Conservation (phyloP, 2,329 filamentous ascomycete species). For the Teratosphaeriaceae sp. region DNA sequence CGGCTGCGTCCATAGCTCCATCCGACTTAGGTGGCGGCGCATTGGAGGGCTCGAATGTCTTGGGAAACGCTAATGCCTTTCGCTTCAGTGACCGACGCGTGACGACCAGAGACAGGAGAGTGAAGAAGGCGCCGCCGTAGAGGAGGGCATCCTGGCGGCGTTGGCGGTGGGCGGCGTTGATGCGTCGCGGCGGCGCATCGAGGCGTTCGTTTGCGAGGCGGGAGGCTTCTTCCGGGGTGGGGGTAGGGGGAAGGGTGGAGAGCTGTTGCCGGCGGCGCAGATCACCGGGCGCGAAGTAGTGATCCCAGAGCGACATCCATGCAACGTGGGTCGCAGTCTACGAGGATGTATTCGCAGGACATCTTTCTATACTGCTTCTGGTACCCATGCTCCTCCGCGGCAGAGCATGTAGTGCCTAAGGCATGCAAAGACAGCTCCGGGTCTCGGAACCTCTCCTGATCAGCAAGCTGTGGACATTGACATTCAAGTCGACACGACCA, state of each 20-base stretch:
- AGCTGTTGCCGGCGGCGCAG: conserved; percentile 16
- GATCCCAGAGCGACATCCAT: conserved; percentile 24
- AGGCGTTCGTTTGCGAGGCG: background rate
- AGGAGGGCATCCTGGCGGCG: conserved; percentile 47
- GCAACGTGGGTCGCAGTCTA: no score
- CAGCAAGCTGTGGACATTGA: no score
- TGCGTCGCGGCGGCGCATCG: conserved; percentile 15
- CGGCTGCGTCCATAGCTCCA: conserved; percentile 65
- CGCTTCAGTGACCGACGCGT: conserved; percentile 56
- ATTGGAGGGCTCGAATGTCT: conserved; percentile 64
- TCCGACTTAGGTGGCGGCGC: conserved; percentile 23
- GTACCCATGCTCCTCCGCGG: background rate
- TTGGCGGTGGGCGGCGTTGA: conserved; percentile 21
- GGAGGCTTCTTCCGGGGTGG: background rate
- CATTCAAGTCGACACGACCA: no score
- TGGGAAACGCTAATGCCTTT: conserved; percentile 57
- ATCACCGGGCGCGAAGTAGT: conserved; percentile 28
- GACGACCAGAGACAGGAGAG: conserved; percentile 63
- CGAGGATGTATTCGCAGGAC: no score
- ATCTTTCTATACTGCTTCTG: no score
- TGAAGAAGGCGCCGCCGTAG: conserved; percentile 67
- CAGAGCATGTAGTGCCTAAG: background rate
- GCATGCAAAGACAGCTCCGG: background rate
- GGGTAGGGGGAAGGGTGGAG: background rate
- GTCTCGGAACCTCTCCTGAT: background rate